phyloP scores from a whole-genome alignment of 2,329 filamentous ascomycete genomes.

The Alternaria incomplexa region DNA sequence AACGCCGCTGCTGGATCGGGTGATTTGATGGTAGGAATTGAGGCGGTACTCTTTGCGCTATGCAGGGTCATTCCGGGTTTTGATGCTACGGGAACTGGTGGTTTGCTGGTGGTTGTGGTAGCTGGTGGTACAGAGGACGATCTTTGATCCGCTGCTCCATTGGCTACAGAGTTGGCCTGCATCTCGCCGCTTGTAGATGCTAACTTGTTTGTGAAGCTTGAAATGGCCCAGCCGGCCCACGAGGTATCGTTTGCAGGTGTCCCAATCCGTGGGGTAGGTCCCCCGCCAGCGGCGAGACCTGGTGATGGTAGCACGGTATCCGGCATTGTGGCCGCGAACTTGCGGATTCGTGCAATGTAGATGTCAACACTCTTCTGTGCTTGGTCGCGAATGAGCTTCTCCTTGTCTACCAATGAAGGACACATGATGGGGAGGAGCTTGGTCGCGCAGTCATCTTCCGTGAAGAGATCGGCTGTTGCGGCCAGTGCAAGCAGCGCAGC shows the following conservation, averaged over 20 bases:
- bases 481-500: conserved; percentile 84
- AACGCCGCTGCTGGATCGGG: conserved; percentile 59
- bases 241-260: conserved; percentile 73
- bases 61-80: conserved; percentile 40
- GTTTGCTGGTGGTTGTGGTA: conserved; percentile 56
- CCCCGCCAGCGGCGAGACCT: conserved; percentile 52
- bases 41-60: conserved; percentile 32
- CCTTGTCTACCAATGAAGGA: conserved; percentile 87
- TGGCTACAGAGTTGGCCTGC: conserved; percentile 55
- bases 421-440: conserved; percentile 85
- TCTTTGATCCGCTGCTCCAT: conserved; percentile 52
- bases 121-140: conserved; percentile 58
- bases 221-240: conserved; percentile 98
- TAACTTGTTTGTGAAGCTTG: conserved; percentile 95
- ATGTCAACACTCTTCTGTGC: conserved; percentile 87
- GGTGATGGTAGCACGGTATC: conserved; percentile 78
- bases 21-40: conserved; percentile 36
- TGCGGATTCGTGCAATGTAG: conserved; percentile 82
- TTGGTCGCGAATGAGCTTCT: conserved; percentile 91
- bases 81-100: conserved; percentile 53
- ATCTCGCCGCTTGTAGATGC: conserved; percentile 87
- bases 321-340: conserved; percentile 77
- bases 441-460: conserved; percentile 84
- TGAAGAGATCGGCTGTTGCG: conserved; percentile 85
- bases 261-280: conserved; percentile 72